Percentiles rank a stretch among this genome's conserved stretches.
Evolutionary conservation across 768 basidiomycete species (phyloP).

Genomic region (Russula compacta): DNA sequence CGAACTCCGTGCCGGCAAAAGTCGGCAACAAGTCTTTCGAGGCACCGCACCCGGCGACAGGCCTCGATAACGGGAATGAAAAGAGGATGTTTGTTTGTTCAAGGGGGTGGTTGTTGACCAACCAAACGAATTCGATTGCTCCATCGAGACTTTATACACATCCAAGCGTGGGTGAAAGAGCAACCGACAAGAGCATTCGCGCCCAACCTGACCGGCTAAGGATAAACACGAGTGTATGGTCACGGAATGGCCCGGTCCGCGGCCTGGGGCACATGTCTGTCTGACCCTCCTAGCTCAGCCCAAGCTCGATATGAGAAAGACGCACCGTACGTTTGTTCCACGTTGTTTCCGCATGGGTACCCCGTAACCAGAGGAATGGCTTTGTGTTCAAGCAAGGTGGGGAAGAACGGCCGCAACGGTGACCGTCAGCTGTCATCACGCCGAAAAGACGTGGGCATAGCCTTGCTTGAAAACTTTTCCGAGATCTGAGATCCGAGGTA

Average conservation of each 20-base stretch:
- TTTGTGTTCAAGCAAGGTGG: background rate
- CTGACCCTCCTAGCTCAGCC: background rate
- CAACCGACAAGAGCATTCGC: background rate
- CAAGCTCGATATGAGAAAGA: background rate
- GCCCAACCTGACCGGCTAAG: background rate
- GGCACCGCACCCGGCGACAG: background rate
- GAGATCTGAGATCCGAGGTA: background rate
- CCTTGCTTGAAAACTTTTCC: background rate
- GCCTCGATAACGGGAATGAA: background rate
- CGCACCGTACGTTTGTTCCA: background rate
- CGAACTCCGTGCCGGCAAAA: background rate
- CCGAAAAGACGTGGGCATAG: background rate
- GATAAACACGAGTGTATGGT: background rate
- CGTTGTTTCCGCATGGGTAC: background rate
- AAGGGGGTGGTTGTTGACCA: background rate
- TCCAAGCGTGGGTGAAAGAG: background rate
- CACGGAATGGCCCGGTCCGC: constrained; percentile 1
- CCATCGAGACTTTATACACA: background rate
- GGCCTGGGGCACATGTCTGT: background rate
- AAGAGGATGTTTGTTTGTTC: background rate
- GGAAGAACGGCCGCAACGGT: background rate
- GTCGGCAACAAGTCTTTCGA: background rate
- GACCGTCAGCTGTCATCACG: background rate
- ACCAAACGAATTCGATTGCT: background rate
- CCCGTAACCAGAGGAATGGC: background rate